Evolutionary conservation across 1,139 yeast species (phyloP).

Genomic region (Sugiyamaella neomexicana): DNA sequence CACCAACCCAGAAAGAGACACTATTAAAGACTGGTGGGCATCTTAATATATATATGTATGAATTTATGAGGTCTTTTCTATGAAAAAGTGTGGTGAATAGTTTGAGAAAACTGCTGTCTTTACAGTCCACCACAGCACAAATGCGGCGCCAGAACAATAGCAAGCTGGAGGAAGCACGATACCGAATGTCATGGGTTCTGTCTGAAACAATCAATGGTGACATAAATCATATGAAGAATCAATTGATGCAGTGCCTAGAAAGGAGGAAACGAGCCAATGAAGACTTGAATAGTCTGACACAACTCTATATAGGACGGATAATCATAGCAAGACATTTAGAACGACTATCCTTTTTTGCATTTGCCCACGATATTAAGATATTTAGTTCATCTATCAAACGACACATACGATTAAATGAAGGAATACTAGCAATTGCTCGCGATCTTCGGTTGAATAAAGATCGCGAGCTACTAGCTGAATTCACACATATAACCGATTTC

Average conservation of each 20-base stretch:
- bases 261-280: background rate
- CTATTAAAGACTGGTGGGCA: background rate
- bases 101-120: slow-evolving; percentile 9
- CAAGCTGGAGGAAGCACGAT: slow-evolving; percentile 12
- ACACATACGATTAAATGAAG: slow-evolving; percentile 2
- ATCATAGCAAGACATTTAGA: slow-evolving; percentile 17
- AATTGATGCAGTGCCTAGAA: background rate
- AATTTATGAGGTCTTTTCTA: background rate
- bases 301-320: slow-evolving; percentile 8
- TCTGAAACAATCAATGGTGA: slow-evolving; percentile 17
- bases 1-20: background rate
- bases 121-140: background rate
- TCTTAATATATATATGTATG: background rate
- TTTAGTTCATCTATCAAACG: background rate
- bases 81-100: background rate
- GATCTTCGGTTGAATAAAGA: slow-evolving; percentile 14
- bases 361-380: slow-evolving; percentile 15
- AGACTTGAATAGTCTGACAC: background rate
- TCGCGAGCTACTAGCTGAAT: background rate
- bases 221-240: slow-evolving; percentile 14
- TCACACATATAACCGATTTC: slow-evolving; percentile 13
- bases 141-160: slow-evolving; percentile 6
- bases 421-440: slow-evolving; percentile 6
- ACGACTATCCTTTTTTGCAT: slow-evolving; percentile 17
- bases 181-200: slow-evolving; percentile 17